Evolutionary conservation across 2,329 filamentous ascomycete genomes (phyloP).

Genomic region (Lachnellula arida): DNA sequence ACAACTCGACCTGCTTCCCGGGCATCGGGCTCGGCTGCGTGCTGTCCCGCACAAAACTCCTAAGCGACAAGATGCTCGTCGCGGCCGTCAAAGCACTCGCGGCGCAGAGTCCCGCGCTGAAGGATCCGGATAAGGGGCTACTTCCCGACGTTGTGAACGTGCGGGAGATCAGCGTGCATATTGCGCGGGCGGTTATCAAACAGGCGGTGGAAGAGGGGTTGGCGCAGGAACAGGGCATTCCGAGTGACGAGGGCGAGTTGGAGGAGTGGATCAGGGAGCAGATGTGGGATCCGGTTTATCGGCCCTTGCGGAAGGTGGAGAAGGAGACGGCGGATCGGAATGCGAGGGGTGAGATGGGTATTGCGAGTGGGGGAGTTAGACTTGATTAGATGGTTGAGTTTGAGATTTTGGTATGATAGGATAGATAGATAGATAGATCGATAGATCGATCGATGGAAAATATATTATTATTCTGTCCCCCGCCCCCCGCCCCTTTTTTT

Average conservation of each 20-base stretch:
- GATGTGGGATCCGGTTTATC: constrained; percentile 74
- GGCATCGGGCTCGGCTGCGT: constrained; percentile 79
- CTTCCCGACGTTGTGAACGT: constrained; percentile 74
- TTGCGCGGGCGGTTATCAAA: constrained; percentile 71
- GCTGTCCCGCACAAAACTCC: constrained; percentile 58
- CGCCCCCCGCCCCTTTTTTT: too few species aligned
- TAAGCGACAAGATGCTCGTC: constrained; percentile 77
- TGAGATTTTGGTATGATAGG: too few species aligned
- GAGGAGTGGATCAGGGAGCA: constrained; percentile 65
- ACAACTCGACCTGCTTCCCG: constrained; percentile 82
- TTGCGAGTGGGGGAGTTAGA: constrained; percentile 23
- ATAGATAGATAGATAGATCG: too few species aligned
- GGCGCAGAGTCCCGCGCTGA: constrained; percentile 63
- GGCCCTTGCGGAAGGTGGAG: constrained; percentile 55
- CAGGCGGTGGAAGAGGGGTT: constrained; percentile 66
- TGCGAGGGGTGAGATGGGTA: constrained; percentile 55
- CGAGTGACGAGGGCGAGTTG: constrained; percentile 36
- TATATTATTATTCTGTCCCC: too few species aligned
- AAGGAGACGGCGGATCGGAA: constrained; percentile 47
- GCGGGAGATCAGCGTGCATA: constrained; percentile 68
- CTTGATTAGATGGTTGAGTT: too few species aligned
- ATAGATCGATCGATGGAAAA: too few species aligned
- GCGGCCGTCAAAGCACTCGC: constrained; percentile 72
- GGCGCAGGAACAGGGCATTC: constrained; percentile 61
- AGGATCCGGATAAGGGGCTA: constrained; percentile 59